Conservation (phyloP, 2,329 filamentous ascomycete species). For the Xenosphaeropsis pyriputrescens region DNA sequence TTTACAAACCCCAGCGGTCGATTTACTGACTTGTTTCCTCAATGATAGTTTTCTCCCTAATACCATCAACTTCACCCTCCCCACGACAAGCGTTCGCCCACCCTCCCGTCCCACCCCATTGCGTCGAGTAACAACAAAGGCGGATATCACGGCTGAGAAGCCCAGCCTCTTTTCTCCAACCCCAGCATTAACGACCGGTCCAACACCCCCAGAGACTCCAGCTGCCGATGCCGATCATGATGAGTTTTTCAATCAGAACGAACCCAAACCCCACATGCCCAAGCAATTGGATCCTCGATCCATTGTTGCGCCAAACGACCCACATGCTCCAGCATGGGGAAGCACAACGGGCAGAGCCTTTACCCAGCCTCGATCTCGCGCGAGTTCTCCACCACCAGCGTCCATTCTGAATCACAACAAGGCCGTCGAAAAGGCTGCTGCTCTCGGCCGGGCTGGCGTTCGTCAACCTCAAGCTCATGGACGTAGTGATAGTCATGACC, state of each 20-base stretch:
- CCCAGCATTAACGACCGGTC: constrained; percentile 8
- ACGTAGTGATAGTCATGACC: constrained; percentile 50
- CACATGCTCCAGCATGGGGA: constrained; percentile 67
- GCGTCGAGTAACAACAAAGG: constrained; percentile 26
- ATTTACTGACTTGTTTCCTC: not conserved
- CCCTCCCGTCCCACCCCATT: constrained; percentile 24
- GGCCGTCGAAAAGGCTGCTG: constrained; percentile 39
- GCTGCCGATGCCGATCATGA: constrained; percentile 22
- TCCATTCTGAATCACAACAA: constrained; percentile 58
- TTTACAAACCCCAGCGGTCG: not conserved
- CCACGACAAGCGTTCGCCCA: constrained; percentile 30
- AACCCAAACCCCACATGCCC: constrained; percentile 37
- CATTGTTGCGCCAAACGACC: constrained; percentile 54
- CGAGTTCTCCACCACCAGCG: constrained; percentile 59
- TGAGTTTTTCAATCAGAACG: constrained; percentile 39
- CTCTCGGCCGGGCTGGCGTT: constrained; percentile 40
- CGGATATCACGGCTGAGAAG: constrained; percentile 38
- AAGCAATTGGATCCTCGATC: constrained; percentile 29
- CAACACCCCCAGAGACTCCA: constrained; percentile 18
- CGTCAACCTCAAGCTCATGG: constrained; percentile 34
- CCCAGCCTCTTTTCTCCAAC: constrained; percentile 15
- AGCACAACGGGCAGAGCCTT: constrained; percentile 10
- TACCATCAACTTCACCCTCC: constrained; percentile 74
- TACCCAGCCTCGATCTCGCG: constrained; percentile 59
- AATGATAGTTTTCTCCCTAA: constrained; percentile 72